Conservation (phyloP, 768 basidiomycete genomes). For the Mycena rosella region DNA sequence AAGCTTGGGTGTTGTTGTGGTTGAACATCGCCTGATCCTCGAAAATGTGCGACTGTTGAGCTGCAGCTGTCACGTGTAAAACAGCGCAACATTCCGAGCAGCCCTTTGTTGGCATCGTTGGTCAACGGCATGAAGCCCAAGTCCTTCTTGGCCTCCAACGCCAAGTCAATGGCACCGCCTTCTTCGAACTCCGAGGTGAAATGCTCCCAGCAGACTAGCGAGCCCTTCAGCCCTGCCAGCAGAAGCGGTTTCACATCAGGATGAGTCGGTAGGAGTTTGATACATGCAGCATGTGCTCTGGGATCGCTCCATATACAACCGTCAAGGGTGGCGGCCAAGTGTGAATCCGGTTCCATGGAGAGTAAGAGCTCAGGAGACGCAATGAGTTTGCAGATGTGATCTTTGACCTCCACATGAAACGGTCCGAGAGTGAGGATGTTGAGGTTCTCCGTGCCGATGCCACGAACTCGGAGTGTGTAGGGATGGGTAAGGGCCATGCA, state of each 20-base stretch:
- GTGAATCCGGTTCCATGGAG: background rate
- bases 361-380: background rate
- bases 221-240: background rate
- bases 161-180: background rate
- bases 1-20: background rate
- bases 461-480: slow-evolving; percentile 31
- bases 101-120: slow-evolving; percentile 12
- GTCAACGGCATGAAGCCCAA: background rate
- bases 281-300: background rate
- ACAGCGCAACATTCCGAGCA: slow-evolving; percentile 1
- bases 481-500: slow-evolving; percentile 32
- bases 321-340: slow-evolving; percentile 3
- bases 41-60: slow-evolving; percentile 8
- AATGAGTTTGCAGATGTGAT: slow-evolving; percentile 10
- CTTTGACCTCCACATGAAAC: slow-evolving; percentile 20
- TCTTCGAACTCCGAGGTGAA: slow-evolving; percentile 8
- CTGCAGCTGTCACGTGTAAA: slow-evolving; percentile 13
- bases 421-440: slow-evolving; percentile 38
- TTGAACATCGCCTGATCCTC: slow-evolving; percentile 12
- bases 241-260: background rate
- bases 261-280: background rate
- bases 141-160: background rate
- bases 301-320: slow-evolving; percentile 11
- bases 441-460: background rate
- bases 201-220: background rate